A percentile compares a stretch with the other conserved stretches of the same genome.
Conservation (phyloP, 2,329 filamentous ascomycete species). For the Aspergillus udagawae region DNA sequence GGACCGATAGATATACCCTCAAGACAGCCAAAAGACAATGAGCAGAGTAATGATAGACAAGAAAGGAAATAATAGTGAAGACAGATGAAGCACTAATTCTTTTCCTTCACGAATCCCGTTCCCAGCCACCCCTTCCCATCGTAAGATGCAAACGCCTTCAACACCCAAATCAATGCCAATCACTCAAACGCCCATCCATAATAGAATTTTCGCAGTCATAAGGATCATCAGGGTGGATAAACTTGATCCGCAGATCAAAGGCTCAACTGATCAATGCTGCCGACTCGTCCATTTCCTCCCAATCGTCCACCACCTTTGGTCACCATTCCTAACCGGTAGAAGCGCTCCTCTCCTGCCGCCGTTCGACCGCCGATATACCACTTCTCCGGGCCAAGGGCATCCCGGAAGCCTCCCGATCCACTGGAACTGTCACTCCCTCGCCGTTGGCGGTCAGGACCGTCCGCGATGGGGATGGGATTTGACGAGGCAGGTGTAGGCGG, state of each 20-base stretch:
- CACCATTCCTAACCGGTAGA: slow-evolving; percentile 47
- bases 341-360: slow-evolving; percentile 45
- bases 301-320: slow-evolving; percentile 41
- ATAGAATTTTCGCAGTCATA: background rate
- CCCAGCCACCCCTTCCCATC: background rate
- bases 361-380: slow-evolving; percentile 51
- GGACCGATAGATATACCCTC: background rate
- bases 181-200: background rate
- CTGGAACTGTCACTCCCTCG: slow-evolving; percentile 47
- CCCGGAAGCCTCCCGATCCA: slow-evolving; percentile 45
- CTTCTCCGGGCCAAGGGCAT: slow-evolving; percentile 46
- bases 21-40: background rate
- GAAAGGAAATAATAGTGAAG: background rate
- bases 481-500: slow-evolving; percentile 26
- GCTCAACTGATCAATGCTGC: slow-evolving; percentile 48
- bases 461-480: slow-evolving; percentile 36
- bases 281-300: slow-evolving; percentile 40
- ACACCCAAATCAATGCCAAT: slow-evolving; percentile 4
- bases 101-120: background rate
- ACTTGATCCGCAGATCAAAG: slow-evolving; percentile 27
- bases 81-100: background rate
- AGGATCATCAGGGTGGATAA: background rate
- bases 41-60: background rate
- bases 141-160: background rate
- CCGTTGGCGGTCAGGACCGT: slow-evolving; percentile 36